phyloP scores from a whole-genome alignment of 352 stramenopile species.

The Pythium rishiriense region DNA sequence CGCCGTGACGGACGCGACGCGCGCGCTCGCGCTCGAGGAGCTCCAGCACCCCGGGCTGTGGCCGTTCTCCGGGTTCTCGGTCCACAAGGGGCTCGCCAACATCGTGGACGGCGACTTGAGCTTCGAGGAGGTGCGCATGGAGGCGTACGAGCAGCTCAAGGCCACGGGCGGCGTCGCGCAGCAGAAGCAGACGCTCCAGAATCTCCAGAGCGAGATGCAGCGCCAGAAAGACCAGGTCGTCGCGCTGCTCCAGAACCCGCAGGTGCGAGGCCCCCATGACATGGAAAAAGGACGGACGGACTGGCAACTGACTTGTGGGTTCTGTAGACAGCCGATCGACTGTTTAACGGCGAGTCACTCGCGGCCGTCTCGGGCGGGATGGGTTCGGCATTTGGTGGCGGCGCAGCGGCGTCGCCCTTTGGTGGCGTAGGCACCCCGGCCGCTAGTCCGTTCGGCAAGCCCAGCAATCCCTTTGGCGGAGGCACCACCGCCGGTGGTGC shows the following conservation, averaged over 20 bases:
- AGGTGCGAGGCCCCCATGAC: background rate
- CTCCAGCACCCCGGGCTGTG: conserved; percentile 50
- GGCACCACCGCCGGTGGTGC: conserved; percentile 7
- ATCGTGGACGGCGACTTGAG: conserved; percentile 62
- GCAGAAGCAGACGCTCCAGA: conserved; percentile 43
- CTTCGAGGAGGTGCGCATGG: conserved; percentile 58
- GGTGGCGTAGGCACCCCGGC: background rate
- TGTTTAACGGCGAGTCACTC: conserved; percentile 57
- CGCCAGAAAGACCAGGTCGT: conserved; percentile 50
- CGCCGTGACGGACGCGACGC: conserved; percentile 41
- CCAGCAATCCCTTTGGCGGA: conserved; percentile 13
- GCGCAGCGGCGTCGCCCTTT: conserved; percentile 28
- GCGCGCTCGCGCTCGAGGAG: conserved; percentile 58
- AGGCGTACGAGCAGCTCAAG: conserved; percentile 64
- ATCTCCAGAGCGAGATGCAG: conserved; percentile 46
- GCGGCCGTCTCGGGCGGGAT: conserved; percentile 15
- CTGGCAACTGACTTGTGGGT: background rate
- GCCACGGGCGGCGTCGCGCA: conserved; percentile 39
- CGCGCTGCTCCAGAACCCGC: conserved; percentile 46
- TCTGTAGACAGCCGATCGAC: conserved; percentile 39
- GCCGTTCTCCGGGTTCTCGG: conserved; percentile 63
- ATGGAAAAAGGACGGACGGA: background rate
- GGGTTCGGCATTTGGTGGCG: conserved; percentile 30
- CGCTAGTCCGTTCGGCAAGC: conserved; percentile 13
- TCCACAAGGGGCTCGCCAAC: conserved; percentile 64